Evolutionary conservation across 148 eudicot genomes (phyloP).

Genomic region (Fagopyrum tataricum): DNA sequence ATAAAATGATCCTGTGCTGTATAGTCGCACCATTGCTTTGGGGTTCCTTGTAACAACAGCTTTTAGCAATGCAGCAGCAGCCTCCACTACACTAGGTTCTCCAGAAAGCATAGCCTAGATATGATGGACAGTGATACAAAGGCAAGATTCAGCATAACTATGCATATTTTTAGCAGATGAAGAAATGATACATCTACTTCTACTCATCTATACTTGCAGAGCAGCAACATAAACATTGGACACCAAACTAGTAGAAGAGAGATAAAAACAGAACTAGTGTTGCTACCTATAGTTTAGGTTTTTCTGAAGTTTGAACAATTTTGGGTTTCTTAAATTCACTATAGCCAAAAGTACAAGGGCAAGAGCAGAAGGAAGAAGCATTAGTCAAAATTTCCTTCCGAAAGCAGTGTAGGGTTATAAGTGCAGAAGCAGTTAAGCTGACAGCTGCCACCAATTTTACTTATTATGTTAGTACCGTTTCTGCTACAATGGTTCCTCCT

Average conservation of each 20-base stretch:
- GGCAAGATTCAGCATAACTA: not conserved
- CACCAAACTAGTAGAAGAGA: not conserved
- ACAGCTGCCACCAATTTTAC: not conserved
- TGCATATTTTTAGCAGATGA: not conserved
- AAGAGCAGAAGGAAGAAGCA: not conserved
- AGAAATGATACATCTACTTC: not conserved
- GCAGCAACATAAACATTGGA: not conserved
- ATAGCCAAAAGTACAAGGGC: not conserved
- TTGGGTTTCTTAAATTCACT: not conserved
- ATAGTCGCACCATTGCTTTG: constrained; percentile 88
- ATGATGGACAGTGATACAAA: not conserved
- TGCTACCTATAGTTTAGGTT: not conserved
- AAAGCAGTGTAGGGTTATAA: not conserved
- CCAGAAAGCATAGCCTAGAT: constrained; percentile 90
- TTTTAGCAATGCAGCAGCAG: constrained; percentile 83
- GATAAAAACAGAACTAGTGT: not conserved
- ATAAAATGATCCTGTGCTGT: constrained; percentile 94
- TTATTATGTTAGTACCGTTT: not conserved
- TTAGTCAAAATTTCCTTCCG: not conserved
- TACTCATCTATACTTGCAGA: not conserved
- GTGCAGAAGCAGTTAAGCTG: not conserved
- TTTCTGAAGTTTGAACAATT: not conserved
- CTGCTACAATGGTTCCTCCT: not conserved
- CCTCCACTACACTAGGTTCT: constrained; percentile 90
- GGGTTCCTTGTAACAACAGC: constrained; percentile 94